Evolutionary conservation across 495 filamentous ascomycete genomes (phyloP).

Genomic region (Hyaloscypha hepaticicola): DNA sequence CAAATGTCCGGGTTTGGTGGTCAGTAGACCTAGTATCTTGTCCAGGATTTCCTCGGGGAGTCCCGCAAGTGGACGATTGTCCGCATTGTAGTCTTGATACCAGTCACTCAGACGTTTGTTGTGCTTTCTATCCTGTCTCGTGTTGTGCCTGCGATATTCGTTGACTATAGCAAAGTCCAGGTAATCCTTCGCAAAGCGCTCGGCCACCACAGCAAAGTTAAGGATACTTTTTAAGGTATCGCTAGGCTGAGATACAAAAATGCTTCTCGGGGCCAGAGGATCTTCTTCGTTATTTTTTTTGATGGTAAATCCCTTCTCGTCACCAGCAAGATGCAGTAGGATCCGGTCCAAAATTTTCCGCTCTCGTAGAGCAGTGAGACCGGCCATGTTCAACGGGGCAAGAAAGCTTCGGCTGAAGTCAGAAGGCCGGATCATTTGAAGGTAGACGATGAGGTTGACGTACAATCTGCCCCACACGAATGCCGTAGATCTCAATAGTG

Average conservation of each 20-base stretch:
- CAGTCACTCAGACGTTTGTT: constrained; percentile 40
- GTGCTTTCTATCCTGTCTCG: constrained; percentile 14
- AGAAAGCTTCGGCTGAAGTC: neutral
- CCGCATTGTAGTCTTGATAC: constrained; percentile 37
- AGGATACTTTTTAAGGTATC: neutral
- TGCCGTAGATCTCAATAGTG: neutral
- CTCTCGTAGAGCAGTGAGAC: neutral
- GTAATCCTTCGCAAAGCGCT: neutral
- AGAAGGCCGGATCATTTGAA: neutral
- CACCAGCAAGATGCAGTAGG: neutral
- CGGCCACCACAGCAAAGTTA: neutral
- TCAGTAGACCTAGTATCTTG: constrained; percentile 50
- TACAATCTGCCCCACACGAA: neutral
- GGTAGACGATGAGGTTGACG: neutral
- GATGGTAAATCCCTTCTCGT: neutral
- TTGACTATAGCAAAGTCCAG: neutral
- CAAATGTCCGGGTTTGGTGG: constrained; percentile 41
- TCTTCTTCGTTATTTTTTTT: neutral
- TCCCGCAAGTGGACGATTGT: constrained; percentile 10
- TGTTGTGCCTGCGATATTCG: neutral
- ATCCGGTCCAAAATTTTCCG: constrained; percentile 7
- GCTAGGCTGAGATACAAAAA: neutral
- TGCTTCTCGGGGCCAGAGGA: neutral
- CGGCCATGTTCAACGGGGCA: neutral
- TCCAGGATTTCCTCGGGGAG: constrained; percentile 62